Evolutionary conservation across 108 stramenopile genomes (phyloP), one percentile per base, ranked within the genome.

Genomic region (Parietichytrium sp.): DNA sequence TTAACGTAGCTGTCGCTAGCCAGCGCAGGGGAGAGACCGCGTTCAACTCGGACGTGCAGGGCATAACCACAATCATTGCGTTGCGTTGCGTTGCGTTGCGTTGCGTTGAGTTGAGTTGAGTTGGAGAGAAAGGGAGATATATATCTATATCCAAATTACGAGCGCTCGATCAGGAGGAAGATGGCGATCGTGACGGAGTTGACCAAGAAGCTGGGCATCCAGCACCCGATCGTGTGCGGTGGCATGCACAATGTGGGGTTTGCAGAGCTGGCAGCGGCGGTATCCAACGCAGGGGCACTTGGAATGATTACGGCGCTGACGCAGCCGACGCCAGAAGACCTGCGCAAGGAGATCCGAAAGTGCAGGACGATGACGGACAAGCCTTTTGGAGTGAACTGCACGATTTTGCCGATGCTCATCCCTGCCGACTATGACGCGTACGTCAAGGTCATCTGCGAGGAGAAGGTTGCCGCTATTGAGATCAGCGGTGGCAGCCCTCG

Each of bases 291-390:
- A 10, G 61, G 61, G n/a, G 61, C 61, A 33, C 33, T 72, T 16
- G 61, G 61, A 33, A 72, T 72, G 13, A 36, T 72, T 38, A 72
- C 61, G 0, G 61, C 20, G 10, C 61, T 72, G 3, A 72, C 61
- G 42, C 61, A 72, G 42, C 61, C 61, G 33, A 25, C 61, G 20
- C 61, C 61, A 0, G 61, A 72, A 25, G 61, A 72, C 3, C 61
- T 72, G 38, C 61, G 61, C 61, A 72, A 72, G 61, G 61, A 72
- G 61, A 72, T 72, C 1, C 61, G 20, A 10, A 72, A 72, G 61
- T 72, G 61, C 61, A 16, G 61, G 15, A 72, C 2, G 15, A 7
- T 72, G 61, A 72, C 61, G 61, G 61, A 72, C 42, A 72, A 72
- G 61, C 61, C 61, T 15, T 72, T 72, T 45, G 61, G 61, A 16